Conservation (phyloP, 352 stramenopile genomes). For the Pythium biforme region DNA sequence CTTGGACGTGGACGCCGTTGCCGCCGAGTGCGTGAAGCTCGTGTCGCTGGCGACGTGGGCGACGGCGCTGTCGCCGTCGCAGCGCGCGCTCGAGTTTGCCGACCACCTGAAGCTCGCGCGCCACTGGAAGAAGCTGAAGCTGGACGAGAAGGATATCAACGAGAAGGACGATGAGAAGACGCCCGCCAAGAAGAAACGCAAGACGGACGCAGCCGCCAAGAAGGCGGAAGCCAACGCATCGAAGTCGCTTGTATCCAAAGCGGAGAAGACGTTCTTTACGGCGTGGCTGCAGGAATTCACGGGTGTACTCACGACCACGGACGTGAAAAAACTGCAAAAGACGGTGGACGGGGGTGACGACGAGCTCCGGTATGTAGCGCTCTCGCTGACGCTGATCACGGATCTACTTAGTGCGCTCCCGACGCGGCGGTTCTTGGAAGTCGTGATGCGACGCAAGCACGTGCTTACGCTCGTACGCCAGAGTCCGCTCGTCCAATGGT, state of each 20-base stretch:
- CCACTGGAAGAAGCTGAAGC: constrained; percentile 55
- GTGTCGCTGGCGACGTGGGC: constrained; percentile 62
- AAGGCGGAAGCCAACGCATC: not conserved
- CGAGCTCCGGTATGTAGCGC: constrained; percentile 41
- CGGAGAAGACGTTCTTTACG: constrained; percentile 29
- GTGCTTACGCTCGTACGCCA: constrained; percentile 41
- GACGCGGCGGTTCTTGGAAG: constrained; percentile 86
- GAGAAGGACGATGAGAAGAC: constrained; percentile 7
- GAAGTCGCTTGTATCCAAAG: not conserved
- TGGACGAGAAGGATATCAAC: not conserved
- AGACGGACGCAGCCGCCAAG: constrained; percentile 2
- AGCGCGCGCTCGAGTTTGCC: constrained; percentile 65
- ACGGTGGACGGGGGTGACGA: constrained; percentile 10
- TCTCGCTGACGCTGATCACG: constrained; percentile 77
- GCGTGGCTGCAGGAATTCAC: constrained; percentile 52
- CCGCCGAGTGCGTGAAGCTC: constrained; percentile 51
- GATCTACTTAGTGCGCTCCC: constrained; percentile 87
- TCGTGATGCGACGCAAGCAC: constrained; percentile 65
- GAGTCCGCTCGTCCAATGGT: constrained; percentile 41
- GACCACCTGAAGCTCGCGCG: constrained; percentile 60
- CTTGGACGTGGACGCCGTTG: constrained; percentile 53
- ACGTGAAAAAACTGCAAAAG: constrained; percentile 21
- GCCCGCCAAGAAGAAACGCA: not conserved
- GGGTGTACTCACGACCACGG: constrained; percentile 25
- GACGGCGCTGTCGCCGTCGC: constrained; percentile 46